These are phyloP conservation scores for Globisporangium nunn DNA, from an alignment of 352 stramenopile genomes.

Conservation along the genomic window DNA sequence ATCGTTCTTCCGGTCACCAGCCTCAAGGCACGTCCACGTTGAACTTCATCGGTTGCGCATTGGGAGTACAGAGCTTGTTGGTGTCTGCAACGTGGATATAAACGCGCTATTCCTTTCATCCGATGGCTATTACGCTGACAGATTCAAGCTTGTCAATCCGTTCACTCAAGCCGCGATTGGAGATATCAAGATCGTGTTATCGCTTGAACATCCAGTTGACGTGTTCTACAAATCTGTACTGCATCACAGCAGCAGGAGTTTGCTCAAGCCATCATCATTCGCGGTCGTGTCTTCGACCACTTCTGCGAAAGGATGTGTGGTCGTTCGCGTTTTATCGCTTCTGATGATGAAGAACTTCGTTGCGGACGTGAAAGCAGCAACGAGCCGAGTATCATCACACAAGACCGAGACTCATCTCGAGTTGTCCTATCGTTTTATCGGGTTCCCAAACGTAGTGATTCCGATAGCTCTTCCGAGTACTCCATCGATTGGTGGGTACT, in stretches of 20 bases:
- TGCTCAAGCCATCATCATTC: background rate
- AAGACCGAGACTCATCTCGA: background rate
- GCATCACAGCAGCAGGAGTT: constrained; percentile 1
- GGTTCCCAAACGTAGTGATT: constrained; percentile 7
- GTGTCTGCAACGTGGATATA: constrained; percentile 3
- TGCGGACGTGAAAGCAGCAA: background rate
- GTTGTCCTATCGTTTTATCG: constrained; percentile 15
- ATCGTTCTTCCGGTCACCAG: constrained; percentile 17
- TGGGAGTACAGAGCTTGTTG: constrained; percentile 10
- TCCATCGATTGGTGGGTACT: constrained; percentile 8
- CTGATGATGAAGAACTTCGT: constrained; percentile 16
- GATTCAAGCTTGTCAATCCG: constrained; percentile 14
- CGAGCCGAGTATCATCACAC: background rate
- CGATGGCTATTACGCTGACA: constrained; percentile 1
- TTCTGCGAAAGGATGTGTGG: background rate
- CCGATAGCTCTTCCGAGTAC: background rate
- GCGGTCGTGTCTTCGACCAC: background rate
- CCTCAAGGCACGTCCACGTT: constrained; percentile 10
- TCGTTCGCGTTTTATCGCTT: constrained; percentile 10
- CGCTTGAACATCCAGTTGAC: constrained; percentile 12
- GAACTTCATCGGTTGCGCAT: constrained; percentile 20
- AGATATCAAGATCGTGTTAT: constrained; percentile 1
- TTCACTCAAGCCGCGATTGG: constrained; percentile 10
- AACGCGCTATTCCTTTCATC: constrained; percentile 20
- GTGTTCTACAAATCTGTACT: constrained; percentile 12